Conservation (phyloP, 2,329 filamentous ascomycete species). For the Trichoderma breve region DNA sequence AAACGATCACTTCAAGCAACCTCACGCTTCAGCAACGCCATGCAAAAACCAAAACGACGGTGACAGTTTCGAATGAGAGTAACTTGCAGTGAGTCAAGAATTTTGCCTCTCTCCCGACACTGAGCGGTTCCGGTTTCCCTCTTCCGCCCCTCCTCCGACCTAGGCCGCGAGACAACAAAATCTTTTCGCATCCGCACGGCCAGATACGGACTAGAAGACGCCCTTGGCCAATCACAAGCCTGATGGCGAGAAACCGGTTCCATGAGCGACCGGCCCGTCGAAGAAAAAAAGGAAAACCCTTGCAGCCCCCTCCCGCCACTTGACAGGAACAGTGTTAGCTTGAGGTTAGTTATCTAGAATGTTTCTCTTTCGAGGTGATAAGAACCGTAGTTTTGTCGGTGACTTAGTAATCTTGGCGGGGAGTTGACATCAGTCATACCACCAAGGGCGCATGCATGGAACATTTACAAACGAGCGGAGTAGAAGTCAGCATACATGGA, state of each 20-base stretch:
- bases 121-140: background rate
- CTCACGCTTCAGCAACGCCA: background rate
- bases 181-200: slow-evolving; percentile 7
- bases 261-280: slow-evolving; percentile 13
- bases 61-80: background rate
- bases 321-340: slow-evolving; percentile 1
- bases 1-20: background rate
- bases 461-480: background rate
- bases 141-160: background rate
- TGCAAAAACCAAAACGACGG: background rate
- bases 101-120: background rate
- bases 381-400: background rate
- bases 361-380: background rate
- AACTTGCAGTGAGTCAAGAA: slow-evolving; percentile 7
- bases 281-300: background rate
- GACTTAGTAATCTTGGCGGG: background rate
- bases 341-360: background rate
- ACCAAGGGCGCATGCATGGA: background rate
- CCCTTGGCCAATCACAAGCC: background rate
- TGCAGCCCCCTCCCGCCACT: slow-evolving; percentile 14
- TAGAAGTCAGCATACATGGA: background rate
- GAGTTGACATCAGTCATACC: background rate
- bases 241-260: background rate
- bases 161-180: background rate
- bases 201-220: background rate